Conservation (phyloP, 345 rosid species). For the Hypericum androsaemum region DNA sequence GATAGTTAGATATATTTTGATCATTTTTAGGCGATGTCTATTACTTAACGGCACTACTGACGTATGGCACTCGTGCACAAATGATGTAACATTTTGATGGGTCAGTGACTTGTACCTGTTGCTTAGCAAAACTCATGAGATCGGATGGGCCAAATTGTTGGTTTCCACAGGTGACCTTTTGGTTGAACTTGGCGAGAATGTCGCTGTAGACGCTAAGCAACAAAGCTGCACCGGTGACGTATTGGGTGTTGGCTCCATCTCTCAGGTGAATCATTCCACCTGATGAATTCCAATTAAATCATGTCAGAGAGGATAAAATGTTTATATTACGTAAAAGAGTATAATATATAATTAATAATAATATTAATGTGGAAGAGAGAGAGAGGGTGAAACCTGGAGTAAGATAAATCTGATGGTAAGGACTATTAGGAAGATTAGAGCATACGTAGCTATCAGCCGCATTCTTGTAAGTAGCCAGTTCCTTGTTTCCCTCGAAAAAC, state of each 20-base stretch:
- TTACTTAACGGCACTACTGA: too few relatives aligned
- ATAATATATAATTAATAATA: not conserved
- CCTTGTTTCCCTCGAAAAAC: conserved; percentile 35
- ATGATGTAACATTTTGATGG: not conserved
- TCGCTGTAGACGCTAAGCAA: conserved; percentile 49
- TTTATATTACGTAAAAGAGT: too few relatives aligned
- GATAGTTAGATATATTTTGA: too few relatives aligned
- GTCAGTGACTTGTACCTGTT: conserved; percentile 34
- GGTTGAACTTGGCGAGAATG: conserved; percentile 29
- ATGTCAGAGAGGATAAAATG: too few relatives aligned
- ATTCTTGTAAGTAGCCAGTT: conserved; percentile 35
- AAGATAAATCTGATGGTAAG: conserved; percentile 44
- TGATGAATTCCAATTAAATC: not conserved
- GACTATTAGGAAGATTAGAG: conserved; percentile 62
- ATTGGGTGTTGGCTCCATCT: conserved; percentile 83
- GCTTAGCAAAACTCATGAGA: conserved; percentile 51
- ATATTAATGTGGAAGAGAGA: not conserved
- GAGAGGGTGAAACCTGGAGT: conserved; percentile 41
- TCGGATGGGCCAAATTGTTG: conserved; percentile 33
- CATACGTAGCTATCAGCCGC: conserved; percentile 73
- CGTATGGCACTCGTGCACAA: too few relatives aligned
- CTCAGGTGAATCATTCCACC: conserved; percentile 75
- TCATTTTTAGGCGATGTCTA: too few relatives aligned
- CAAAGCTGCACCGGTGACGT: conserved; percentile 57
- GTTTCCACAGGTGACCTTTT: conserved; percentile 44